Conservation (phyloP, 2,329 filamentous ascomycete genomes). For the Cercospora citrullina region DNA sequence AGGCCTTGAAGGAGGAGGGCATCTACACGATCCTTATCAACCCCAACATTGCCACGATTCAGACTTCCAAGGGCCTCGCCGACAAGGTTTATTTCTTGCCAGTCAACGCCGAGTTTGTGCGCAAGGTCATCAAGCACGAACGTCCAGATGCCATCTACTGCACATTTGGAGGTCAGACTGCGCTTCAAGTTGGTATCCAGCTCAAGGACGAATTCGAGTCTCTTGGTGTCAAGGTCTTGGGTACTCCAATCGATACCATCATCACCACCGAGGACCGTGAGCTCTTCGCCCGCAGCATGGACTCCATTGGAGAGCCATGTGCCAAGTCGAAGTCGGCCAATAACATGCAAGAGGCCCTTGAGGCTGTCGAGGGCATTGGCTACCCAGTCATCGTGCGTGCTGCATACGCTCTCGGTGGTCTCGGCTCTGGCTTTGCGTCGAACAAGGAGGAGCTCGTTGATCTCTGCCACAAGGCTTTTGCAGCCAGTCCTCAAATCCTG, state of each 20-base stretch:
- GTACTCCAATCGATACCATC: constrained; percentile 95
- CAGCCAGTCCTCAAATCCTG: constrained; percentile 90
- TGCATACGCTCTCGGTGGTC: constrained; percentile 90
- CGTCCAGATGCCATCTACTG: constrained; percentile 95
- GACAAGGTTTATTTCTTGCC: constrained; percentile 99
- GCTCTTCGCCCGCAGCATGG: constrained; percentile 96
- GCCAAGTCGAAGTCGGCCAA: constrained; percentile 94
- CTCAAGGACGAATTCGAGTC: constrained; percentile 94
- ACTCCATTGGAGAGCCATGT: constrained; percentile 95
- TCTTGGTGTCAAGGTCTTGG: constrained; percentile 89
- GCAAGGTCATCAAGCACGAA: constrained; percentile 95
- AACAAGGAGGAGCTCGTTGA: constrained; percentile 79
- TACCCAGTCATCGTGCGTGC: constrained; percentile 97
- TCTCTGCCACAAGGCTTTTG: constrained; percentile 92
- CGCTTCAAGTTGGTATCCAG: constrained; percentile 93
- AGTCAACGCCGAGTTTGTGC: constrained; percentile 94
- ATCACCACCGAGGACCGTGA: constrained; percentile 98
- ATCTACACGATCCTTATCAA: constrained; percentile 99
- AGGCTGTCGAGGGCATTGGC: constrained; percentile 85
- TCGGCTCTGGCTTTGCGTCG: constrained; percentile 93
- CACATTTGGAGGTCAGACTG: constrained; percentile 96
- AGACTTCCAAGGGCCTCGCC: constrained; percentile 94
- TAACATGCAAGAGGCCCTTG: constrained; percentile 82
- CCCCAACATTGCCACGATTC: constrained; percentile 97
- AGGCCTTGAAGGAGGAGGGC: constrained; percentile 94